These are phyloP conservation scores for Rhynchosporium agropyri DNA, from an alignment of 2,329 filamentous ascomycete species.

Conservation along the genomic window DNA sequence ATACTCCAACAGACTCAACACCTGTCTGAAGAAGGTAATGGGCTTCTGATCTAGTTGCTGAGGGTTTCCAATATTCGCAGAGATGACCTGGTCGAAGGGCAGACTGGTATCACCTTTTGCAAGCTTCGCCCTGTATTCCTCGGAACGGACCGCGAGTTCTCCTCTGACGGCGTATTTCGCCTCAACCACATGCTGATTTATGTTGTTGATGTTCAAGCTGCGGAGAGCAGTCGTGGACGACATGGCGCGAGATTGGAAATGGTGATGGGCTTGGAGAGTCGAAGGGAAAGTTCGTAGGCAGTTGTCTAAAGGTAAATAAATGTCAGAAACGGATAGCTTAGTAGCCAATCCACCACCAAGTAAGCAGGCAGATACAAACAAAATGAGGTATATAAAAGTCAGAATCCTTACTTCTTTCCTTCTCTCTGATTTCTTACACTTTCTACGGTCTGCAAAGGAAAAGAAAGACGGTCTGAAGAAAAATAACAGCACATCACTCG, in stretches of 20 bases:
- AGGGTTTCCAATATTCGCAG: conserved; percentile 98
- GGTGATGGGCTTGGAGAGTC: conserved; percentile 4
- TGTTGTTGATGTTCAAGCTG: conserved; percentile 76
- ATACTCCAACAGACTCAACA: conserved; percentile 90
- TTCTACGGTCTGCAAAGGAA: conserved; percentile 1
- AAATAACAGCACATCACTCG: conserved; percentile 31
- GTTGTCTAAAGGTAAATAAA: conserved; percentile 25
- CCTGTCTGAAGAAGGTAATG: conserved; percentile 98
- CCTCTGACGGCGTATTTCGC: conserved; percentile 97
- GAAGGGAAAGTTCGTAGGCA: conserved; percentile 9
- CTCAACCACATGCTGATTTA: conserved; percentile 84
- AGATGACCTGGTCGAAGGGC: conserved; percentile 89
- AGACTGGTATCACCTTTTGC: conserved; percentile 58
- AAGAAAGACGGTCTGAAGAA: conserved; percentile 22
- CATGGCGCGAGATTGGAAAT: conserved; percentile 37
- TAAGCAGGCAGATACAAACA: background rate
- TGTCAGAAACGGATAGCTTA: conserved; percentile 17
- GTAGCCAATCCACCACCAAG: background rate
- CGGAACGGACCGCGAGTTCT: conserved; percentile 90
- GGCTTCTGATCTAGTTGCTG: conserved; percentile 99
- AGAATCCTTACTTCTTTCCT: background rate
- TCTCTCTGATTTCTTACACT: too few relatives aligned
- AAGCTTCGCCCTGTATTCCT: conserved; percentile 81
- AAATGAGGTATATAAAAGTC: conserved; percentile 28
- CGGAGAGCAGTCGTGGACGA: conserved; percentile 46